phyloP scores from a whole-genome alignment of 208 protist species.

The Crithidia acanthocephali region DNA sequence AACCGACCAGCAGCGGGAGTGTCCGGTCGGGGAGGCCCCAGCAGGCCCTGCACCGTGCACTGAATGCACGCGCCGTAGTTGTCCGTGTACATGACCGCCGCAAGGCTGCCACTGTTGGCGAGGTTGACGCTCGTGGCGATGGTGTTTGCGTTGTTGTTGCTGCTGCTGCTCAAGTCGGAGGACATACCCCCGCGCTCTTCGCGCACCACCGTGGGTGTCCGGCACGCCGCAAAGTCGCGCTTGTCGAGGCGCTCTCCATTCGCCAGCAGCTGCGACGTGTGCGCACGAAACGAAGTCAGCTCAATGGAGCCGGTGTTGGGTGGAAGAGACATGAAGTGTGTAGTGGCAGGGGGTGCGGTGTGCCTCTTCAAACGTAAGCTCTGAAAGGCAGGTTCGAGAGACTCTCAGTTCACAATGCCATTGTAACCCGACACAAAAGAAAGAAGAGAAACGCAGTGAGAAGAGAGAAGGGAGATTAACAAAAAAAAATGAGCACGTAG shows the following conservation, averaged over 20 bases:
- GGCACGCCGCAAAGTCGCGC: slow-evolving; percentile 47
- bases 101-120: slow-evolving; percentile 35
- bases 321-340: slow-evolving; percentile 66
- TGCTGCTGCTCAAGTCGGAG: not conserved
- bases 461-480: too few relatives aligned
- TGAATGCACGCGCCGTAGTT: slow-evolving; percentile 62
- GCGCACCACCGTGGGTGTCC: slow-evolving; percentile 57
- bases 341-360: not conserved
- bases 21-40: slow-evolving; percentile 69
- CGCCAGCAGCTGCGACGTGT: slow-evolving; percentile 47
- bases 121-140: not conserved
- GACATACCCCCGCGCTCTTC: slow-evolving; percentile 33
- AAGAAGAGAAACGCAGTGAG: too few relatives aligned
- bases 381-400: too few relatives aligned
- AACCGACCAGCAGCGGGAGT: slow-evolving; percentile 67
- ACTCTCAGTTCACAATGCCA: too few relatives aligned
- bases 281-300: slow-evolving; percentile 63
- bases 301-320: slow-evolving; percentile 82
- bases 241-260: slow-evolving; percentile 57
- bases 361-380: too few relatives aligned
- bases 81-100: slow-evolving; percentile 81
- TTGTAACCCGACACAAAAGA: too few relatives aligned
- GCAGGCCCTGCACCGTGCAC: slow-evolving; percentile 68
- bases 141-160: not conserved
- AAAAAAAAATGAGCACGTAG: too few relatives aligned